Base-by-base conservation (phyloP, 352 stramenopile species). In the Discostella stelligera region DNA sequence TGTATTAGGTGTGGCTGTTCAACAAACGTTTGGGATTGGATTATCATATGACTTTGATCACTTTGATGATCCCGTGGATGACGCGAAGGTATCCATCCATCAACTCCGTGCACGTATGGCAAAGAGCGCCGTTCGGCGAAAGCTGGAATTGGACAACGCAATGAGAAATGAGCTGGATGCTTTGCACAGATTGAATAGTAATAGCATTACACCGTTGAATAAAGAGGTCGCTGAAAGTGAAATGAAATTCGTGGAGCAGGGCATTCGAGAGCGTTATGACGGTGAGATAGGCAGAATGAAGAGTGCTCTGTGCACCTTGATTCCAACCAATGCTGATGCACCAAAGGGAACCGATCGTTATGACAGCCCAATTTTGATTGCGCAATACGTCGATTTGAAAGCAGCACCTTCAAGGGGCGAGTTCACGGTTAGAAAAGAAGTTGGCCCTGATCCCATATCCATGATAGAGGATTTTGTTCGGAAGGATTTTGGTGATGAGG, bases 31-130 rank as follows among this genome's bases (percentile, higher is more conserved):
- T 74, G 85, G 83, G 0, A 74, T 91, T 61, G 87, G 87, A 61
- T 66, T 91, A 23, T 86, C 78, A 14, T 91, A 81, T 71, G 78
- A 83, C 30, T 90, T 86, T 79, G 80, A 91, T 55, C 78, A 93
- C 63, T 77, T 85, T 52, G 71, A 66, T 23, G 11, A 32, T 23
- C 60, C 74, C 9, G 18, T 77, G 18, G 52, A 86, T 30, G 72
- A 62, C 16, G 49, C 83, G 39, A 53, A 81, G 27, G 39, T 82
- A 53, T 82, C 75, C 18, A 77, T 79, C 32, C 72, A 86, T 60
- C 65, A 85, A 66, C 68, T 93, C 9, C 79, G 87, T 46, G 85
- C 85, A 14, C 64, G 85, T 46, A 83, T 86, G 21, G 83, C 83
- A n/a, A 89, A 91, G 75, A 90, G 81, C 72, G 85, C 87, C 10